Percentiles rank a stretch among this genome's conserved stretches.
phyloP scores from a whole-genome alignment of 371 early-diverging fungal species.

The Apophysomyces variabilis region DNA sequence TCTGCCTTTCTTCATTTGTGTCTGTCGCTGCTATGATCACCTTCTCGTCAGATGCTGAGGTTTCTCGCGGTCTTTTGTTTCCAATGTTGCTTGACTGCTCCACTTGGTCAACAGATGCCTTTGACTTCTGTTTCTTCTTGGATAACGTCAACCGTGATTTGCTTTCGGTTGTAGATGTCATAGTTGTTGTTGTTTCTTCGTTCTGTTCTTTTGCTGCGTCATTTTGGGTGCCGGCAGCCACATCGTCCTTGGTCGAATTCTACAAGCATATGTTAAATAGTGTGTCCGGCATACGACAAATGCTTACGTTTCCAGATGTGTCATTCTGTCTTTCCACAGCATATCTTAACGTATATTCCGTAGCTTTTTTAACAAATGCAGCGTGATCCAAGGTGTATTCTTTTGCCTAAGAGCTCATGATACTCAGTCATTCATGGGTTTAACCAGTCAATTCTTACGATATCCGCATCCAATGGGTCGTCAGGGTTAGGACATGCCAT shows the following conservation, averaged over 20 bases:
- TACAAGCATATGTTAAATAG: not conserved
- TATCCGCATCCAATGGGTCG: constrained; percentile 58
- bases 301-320: not conserved
- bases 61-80: not conserved
- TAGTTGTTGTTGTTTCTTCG: not conserved
- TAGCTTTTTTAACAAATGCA: constrained; percentile 43
- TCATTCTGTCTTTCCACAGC: constrained; percentile 17
- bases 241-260: not conserved
- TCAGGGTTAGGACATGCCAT: constrained; percentile 62
- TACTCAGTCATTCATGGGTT: not conserved
- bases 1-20: not conserved
- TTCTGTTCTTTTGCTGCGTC: not conserved
- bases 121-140: constrained; percentile 1
- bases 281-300: not conserved
- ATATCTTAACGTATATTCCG: constrained; percentile 39
- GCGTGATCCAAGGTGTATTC: constrained; percentile 46
- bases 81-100: not conserved
- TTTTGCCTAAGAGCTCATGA: constrained; percentile 34
- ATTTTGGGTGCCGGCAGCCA: not conserved
- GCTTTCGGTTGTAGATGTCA: not conserved
- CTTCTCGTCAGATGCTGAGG: not conserved
- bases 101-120: not conserved
- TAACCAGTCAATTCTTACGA: constrained; percentile 31
- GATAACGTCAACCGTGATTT: constrained; percentile 11
- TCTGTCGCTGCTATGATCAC: not conserved